Conservation (phyloP, 2,329 filamentous ascomycete genomes). For the Colletotrichum graminicola region DNA sequence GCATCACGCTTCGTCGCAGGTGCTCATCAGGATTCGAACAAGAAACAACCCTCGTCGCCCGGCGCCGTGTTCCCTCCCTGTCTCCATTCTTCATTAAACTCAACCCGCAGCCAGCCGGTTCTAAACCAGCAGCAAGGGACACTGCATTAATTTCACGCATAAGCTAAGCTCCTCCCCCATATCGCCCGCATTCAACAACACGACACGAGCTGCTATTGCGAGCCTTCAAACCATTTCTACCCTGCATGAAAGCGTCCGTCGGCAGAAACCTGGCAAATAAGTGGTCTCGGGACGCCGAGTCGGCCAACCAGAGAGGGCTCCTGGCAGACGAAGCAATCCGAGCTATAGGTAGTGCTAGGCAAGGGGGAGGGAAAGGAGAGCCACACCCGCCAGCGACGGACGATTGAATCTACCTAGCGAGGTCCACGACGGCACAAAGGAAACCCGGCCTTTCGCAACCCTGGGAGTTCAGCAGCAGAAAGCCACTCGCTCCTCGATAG, state of each 20-base stretch:
- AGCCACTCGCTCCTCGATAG: background rate
- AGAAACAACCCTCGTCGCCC: background rate
- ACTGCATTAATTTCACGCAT: slow-evolving; percentile 29
- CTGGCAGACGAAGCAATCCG: slow-evolving; percentile 26
- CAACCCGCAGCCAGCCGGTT: slow-evolving; percentile 23
- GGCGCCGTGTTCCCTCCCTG: background rate
- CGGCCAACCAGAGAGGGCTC: slow-evolving; percentile 32
- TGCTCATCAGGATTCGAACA: background rate
- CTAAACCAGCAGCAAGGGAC: slow-evolving; percentile 26
- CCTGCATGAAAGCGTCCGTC: slow-evolving; percentile 15
- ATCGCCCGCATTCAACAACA: background rate
- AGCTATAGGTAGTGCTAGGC: slow-evolving; percentile 29
- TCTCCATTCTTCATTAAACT: slow-evolving; percentile 40
- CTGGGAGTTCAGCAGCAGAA: background rate
- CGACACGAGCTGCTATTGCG: background rate
- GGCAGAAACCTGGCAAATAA: slow-evolving; percentile 31
- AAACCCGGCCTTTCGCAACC: background rate
- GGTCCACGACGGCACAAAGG: background rate
- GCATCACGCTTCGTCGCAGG: slow-evolving; percentile 21
- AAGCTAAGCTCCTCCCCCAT: background rate
- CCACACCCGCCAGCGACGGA: background rate
- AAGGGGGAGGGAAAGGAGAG: slow-evolving; percentile 25
- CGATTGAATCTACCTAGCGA: slow-evolving; percentile 1
- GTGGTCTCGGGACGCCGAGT: slow-evolving; percentile 15
- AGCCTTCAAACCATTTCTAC: slow-evolving; percentile 1